Conservation (phyloP, 2,329 filamentous ascomycete genomes). For the Colletotrichum orbiculare region DNA sequence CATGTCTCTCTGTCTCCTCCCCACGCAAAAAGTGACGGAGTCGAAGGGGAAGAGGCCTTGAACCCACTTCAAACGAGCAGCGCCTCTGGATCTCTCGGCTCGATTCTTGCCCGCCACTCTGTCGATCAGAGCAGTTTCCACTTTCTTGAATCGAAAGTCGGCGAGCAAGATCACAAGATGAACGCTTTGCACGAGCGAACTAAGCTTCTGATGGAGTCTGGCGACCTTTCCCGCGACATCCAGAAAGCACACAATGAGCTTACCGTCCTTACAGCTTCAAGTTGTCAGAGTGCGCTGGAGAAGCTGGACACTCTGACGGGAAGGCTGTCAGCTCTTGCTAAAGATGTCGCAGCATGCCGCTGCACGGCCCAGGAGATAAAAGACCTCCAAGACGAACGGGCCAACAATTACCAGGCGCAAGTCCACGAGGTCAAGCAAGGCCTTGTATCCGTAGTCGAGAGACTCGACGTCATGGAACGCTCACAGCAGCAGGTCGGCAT, state of each 20-base stretch:
- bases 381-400: background rate
- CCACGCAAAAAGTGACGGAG: no score
- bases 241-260: slow-evolving; percentile 25
- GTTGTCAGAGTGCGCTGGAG: slow-evolving; percentile 16
- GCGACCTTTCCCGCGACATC: slow-evolving; percentile 19
- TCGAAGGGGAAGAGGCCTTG: no score
- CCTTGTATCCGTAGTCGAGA: background rate
- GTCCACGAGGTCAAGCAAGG: background rate
- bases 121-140: background rate
- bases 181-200: slow-evolving; percentile 11
- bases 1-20: no score
- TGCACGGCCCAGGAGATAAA: background rate
- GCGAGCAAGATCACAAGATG: slow-evolving; percentile 4
- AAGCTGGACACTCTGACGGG: slow-evolving; percentile 4
- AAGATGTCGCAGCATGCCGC: background rate
- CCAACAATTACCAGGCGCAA: background rate
- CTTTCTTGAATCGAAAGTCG: background rate
- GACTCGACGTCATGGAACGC: no score
- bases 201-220: slow-evolving; percentile 5
- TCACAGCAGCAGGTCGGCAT: no score
- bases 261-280: slow-evolving; percentile 12
- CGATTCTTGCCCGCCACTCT: no score
- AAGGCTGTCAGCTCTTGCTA: background rate
- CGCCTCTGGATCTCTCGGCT: no score
- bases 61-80: no score